Evolutionary conservation across 2,329 filamentous ascomycete genomes (phyloP).

Genomic region (Zarea fungicola): DNA sequence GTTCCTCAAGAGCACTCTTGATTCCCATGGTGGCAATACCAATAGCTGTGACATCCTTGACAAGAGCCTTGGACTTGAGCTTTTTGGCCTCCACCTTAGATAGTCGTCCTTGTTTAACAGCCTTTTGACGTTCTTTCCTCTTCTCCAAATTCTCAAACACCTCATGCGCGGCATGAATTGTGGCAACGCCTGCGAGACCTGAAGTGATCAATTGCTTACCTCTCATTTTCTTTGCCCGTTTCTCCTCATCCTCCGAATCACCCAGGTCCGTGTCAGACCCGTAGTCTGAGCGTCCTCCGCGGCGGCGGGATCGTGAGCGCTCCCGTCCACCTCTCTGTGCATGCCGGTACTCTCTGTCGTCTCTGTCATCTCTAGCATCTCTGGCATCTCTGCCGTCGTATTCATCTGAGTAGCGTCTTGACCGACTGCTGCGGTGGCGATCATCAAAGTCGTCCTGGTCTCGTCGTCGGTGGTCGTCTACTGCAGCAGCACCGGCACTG

Average conservation of each 20-base stretch:
- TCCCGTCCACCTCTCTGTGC: slow-evolving; percentile 22
- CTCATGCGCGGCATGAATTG: slow-evolving; percentile 54
- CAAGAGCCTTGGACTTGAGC: slow-evolving; percentile 50
- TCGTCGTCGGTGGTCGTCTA: slow-evolving; percentile 34
- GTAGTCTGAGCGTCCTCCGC: slow-evolving; percentile 35
- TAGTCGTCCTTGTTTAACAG: slow-evolving; percentile 49
- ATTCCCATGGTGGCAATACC: slow-evolving; percentile 54
- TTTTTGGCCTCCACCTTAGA: slow-evolving; percentile 48
- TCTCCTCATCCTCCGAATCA: slow-evolving; percentile 53
- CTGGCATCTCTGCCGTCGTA: slow-evolving; percentile 42
- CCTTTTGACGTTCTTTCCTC: slow-evolving; percentile 46
- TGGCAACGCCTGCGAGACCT: slow-evolving; percentile 52
- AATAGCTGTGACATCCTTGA: slow-evolving; percentile 55
- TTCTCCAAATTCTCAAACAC: slow-evolving; percentile 56
- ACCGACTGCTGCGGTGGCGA: slow-evolving; percentile 28
- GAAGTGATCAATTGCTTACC: slow-evolving; percentile 57
- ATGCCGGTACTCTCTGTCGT: slow-evolving; percentile 31
- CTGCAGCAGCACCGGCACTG: slow-evolving; percentile 36
- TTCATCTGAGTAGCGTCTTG: slow-evolving; percentile 38
- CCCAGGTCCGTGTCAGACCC: slow-evolving; percentile 51
- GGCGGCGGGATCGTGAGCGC: slow-evolving; percentile 7
- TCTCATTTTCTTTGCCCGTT: slow-evolving; percentile 51
- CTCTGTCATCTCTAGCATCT: slow-evolving; percentile 29
- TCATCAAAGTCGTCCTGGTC: slow-evolving; percentile 42
- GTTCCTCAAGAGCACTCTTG: slow-evolving; percentile 50